Base-by-base conservation (phyloP, 106 monocot species). In the Acorus calamus region DNA sequence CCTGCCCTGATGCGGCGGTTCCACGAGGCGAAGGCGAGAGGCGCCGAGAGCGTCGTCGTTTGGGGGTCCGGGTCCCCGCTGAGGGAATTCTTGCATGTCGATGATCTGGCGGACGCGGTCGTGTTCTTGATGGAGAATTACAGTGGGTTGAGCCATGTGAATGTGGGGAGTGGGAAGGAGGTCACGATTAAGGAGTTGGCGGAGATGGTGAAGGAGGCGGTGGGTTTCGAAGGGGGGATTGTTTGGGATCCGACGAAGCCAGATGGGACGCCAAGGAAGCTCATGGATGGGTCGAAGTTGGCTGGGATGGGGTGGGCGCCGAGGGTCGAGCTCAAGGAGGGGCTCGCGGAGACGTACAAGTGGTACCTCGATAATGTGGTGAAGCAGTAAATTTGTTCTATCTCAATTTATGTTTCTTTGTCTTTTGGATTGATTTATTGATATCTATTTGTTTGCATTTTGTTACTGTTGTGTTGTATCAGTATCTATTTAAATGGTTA, bases 31-130 rank as follows among this genome's bases (percentile, higher is more conserved):
- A 96, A 96, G 80, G 76, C 52, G 5, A 7, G 48, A 3, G 49
- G 70, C 2, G 77, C 85, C 6, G 65, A 77, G 51, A 74, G 83
- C 64, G 96, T 96, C 11, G 91, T 91, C 3, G 96, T 98, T 13
- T 98, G 96, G 91, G 96, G 96, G 5, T 66, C 76, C 0, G 96
- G 96, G 7, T 83, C 90, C 11, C 91, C 96, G 7, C 46, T 98
- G 48, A 71, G 96, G 72, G 91, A 98, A 72, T 98, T 98, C 63
- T 69, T 98, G 7, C 91, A 98, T 49, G 96, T 98, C 0, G 87
- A 91, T 47, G 96, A 98, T 60, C 66, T 98, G 11, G 96, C 96
- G 0, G 91, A 98, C 48, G 91, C 74, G 2, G 69, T 91, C 42
- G 63, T 98, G 52, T 98, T 98, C 76, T 69, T 98, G 55, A 78